A percentile compares a stretch with the other conserved stretches of the same genome.
phyloP scores from a whole-genome alignment of 768 basidiomycete species.

The Lentinula sp. region DNA sequence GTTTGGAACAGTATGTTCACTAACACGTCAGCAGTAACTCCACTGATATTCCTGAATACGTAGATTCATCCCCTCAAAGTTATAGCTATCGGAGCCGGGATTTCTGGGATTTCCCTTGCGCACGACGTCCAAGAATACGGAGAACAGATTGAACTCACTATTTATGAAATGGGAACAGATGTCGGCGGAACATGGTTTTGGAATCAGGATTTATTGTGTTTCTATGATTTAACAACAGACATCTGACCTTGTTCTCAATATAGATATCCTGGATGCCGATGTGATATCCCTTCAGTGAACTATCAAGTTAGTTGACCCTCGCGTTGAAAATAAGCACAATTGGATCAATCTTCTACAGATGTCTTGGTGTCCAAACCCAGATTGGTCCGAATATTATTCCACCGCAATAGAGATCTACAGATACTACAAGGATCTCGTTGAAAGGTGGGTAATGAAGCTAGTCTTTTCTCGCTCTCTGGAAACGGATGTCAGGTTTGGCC shows the following conservation, averaged over 20 bases:
- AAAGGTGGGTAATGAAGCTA: conserved; percentile 23
- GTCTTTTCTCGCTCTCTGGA: not conserved
- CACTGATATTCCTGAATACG: not conserved
- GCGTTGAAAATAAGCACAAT: not conserved
- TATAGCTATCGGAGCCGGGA: conserved; percentile 39
- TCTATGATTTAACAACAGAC: conserved; percentile 7
- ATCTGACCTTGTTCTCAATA: not conserved
- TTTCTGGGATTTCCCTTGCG: conserved; percentile 30
- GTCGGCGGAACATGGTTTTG: conserved; percentile 45
- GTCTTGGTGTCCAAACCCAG: conserved; percentile 23
- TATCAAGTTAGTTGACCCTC: conserved; percentile 8
- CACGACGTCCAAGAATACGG: conserved; percentile 20
- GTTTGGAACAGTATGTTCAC: conserved; percentile 11
- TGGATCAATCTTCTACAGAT: conserved; percentile 4
- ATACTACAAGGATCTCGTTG: conserved; percentile 34
- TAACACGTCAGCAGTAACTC: not conserved
- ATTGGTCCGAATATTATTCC: conserved; percentile 43
- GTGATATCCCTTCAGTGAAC: conserved; percentile 36
- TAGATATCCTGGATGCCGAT: conserved; percentile 29
- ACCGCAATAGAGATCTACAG: conserved; percentile 37
- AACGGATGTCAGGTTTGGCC: conserved; percentile 15
- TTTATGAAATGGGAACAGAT: conserved; percentile 40
- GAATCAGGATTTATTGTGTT: conserved; percentile 21
- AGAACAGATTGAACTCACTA: conserved; percentile 32
- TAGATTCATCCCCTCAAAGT: conserved; percentile 29